Base-by-base conservation (phyloP, 495 filamentous ascomycete species). In the Thozetella sp. region DNA sequence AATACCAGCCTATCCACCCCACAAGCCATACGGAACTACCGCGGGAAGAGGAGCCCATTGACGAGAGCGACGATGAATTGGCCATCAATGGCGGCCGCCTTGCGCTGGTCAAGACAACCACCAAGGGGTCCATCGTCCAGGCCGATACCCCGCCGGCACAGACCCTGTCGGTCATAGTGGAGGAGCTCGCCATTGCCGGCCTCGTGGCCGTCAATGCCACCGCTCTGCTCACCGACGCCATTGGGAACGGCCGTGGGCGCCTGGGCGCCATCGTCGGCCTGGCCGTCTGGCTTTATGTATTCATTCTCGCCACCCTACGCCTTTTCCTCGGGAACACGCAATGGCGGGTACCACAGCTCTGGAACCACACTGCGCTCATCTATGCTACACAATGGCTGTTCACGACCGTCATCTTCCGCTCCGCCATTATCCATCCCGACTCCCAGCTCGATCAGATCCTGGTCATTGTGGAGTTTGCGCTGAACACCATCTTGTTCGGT, bases 341-440 rank as follows among this genome's bases (percentile, higher is more conserved):
- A 62, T 87, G 87, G 64, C 77, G 81, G 34, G 83, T 93, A 23
- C 89, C 90, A 17, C 81, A 84, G 43, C 73, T 98, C 11, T 99
- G 96, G 96, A 92, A 93, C 63, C 95, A 99, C 72, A 98, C 96
- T 0, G 88, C 93, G 9, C 75, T 82, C 50, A 82, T 98, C n/a
- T 99, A 99, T 71, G 80, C 82, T 54, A 77, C 89, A 54, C 90
- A 93, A 67, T 97, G 95, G 91, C 65, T 94, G 27, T 88, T 93
- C 66, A 80, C 83, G 1, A 61, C 91, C 19, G 74, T 92, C 61
- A 72, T 92, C 6, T 95, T 98, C 79, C 90, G 96, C 40, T 96
- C 93, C 27, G 86, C 84, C 40, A 70, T 98, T 53, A 88, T 98
- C 59, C 91, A 95, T 73, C 90, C 93, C 1, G 73, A 71, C 26